Evolutionary conservation across 352 stramenopile species (phyloP).

Genomic region (Phytophthora idaei): DNA sequence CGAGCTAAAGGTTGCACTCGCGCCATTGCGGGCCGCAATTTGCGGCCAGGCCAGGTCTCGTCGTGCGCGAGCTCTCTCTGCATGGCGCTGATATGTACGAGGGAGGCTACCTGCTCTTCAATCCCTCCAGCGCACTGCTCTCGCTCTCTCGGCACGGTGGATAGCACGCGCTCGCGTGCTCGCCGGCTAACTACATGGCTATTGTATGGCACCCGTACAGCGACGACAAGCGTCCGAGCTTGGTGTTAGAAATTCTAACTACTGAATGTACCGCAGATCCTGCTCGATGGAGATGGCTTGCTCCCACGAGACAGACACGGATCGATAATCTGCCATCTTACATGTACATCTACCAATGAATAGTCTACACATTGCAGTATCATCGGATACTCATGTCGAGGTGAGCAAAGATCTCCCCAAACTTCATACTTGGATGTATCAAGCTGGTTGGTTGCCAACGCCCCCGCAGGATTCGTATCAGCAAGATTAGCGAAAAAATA

Average conservation of each 20-base stretch:
- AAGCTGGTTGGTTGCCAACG: constrained; percentile 6
- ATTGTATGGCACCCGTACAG: background rate
- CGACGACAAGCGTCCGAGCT: background rate
- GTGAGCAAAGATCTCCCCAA: background rate
- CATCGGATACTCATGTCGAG: background rate
- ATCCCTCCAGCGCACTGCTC: background rate
- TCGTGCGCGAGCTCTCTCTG: background rate
- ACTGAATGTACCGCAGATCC: background rate
- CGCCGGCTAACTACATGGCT: background rate
- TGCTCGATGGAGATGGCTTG: background rate
- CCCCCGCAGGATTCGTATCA: constrained; percentile 3
- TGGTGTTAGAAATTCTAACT: background rate
- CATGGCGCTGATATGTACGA: background rate
- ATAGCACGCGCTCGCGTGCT: background rate
- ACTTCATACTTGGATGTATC: background rate
- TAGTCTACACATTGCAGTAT: background rate
- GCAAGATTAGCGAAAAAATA: constrained; percentile 34
- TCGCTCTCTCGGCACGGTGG: background rate
- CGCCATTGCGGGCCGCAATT: background rate
- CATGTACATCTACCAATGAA: background rate
- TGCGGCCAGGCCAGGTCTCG: background rate
- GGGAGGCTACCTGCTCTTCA: background rate
- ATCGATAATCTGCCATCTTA: background rate
- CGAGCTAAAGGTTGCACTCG: constrained; percentile 3
- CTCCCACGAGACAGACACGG: constrained; percentile 1